A percentile compares a stretch with the other conserved stretches of the same genome.
Evolutionary conservation across 1,284 basidiomycete genomes (phyloP).

Genomic region (Neotropicomus parvogracilis): DNA sequence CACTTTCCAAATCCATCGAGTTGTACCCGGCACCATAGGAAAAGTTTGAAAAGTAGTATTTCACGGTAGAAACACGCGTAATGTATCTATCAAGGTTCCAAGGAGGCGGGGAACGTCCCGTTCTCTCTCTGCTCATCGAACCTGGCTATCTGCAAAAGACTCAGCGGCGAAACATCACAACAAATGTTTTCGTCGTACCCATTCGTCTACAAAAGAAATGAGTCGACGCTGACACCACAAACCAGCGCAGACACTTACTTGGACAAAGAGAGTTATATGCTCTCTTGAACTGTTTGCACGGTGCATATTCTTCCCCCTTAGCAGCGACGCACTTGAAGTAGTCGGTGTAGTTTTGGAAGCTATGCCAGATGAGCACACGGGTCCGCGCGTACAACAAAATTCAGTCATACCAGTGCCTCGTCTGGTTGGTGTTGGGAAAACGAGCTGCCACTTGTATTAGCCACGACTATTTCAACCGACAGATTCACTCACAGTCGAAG

Average conservation of each 20-base stretch:
- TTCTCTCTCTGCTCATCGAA: slow-evolving; percentile 93
- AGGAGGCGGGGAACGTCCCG: slow-evolving; percentile 87
- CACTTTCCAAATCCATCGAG: slow-evolving; percentile 6
- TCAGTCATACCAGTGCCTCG: slow-evolving; percentile 78
- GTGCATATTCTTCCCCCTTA: slow-evolving; percentile 96
- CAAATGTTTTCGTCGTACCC: slow-evolving; percentile 51
- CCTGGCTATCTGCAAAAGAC: slow-evolving; percentile 59
- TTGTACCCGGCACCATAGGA: no score
- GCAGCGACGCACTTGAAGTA: slow-evolving; percentile 97
- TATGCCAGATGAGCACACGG: slow-evolving; percentile 32
- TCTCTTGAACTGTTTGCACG: slow-evolving; percentile 98
- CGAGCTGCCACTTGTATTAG: slow-evolving; percentile 54
- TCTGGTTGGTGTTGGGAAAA: slow-evolving; percentile 96
- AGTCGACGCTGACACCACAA: slow-evolving; percentile 7
- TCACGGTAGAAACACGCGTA: background rate
- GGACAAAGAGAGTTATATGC: slow-evolving; percentile 97
- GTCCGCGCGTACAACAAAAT: background rate
- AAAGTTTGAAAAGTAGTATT: no score
- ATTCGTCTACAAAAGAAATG: slow-evolving; percentile 61
- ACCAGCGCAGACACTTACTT: slow-evolving; percentile 59
- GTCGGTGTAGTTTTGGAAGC: slow-evolving; percentile 95
- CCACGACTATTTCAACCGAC: background rate
- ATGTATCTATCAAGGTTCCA: slow-evolving; percentile 61
- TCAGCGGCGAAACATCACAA: slow-evolving; percentile 7
- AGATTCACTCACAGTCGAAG: slow-evolving; percentile 66